Conservation (phyloP, 768 basidiomycete genomes). For the Macrolepiota dolichaula region DNA sequence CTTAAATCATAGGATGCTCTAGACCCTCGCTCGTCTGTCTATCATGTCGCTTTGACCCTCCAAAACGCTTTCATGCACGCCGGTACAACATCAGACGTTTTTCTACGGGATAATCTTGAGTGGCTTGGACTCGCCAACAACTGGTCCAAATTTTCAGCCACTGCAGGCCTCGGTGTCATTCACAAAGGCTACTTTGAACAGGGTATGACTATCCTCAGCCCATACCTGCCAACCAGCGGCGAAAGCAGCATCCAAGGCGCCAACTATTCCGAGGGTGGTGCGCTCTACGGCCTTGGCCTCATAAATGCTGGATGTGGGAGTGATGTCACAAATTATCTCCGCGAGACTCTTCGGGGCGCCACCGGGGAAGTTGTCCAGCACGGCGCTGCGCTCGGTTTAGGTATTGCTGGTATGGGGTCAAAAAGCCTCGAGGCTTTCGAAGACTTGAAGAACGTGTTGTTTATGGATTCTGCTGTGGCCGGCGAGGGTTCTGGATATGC, state of each 20-base stretch:
- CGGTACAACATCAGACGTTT: constrained; percentile 94
- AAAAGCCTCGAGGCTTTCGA: constrained; percentile 89
- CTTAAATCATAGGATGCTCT: constrained; percentile 63
- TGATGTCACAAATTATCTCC: constrained; percentile 72
- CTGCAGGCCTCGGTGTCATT: constrained; percentile 94
- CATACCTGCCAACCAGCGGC: constrained; percentile 83
- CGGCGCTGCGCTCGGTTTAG: constrained; percentile 95
- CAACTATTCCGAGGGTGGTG: constrained; percentile 92
- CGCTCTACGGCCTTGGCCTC: constrained; percentile 91
- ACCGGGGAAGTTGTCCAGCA: constrained; percentile 92
- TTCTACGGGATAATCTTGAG: constrained; percentile 93
- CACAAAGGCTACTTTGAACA: constrained; percentile 96
- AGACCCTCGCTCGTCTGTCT: constrained; percentile 93
- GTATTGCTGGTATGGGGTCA: constrained; percentile 92
- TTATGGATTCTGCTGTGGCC: constrained; percentile 92
- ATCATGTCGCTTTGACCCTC: constrained; percentile 93
- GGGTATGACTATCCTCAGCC: constrained; percentile 87
- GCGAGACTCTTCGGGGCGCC: constrained; percentile 71
- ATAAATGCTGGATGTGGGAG: constrained; percentile 91
- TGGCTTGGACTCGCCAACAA: constrained; percentile 95
- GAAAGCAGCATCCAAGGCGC: constrained; percentile 77
- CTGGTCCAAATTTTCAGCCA: constrained; percentile 98
- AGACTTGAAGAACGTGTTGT: constrained; percentile 83
- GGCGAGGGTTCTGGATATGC: constrained; percentile 96
- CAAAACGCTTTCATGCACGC: constrained; percentile 98